Conservation (phyloP, 352 stramenopile species). For the Phytophthora pseudosyringae region DNA sequence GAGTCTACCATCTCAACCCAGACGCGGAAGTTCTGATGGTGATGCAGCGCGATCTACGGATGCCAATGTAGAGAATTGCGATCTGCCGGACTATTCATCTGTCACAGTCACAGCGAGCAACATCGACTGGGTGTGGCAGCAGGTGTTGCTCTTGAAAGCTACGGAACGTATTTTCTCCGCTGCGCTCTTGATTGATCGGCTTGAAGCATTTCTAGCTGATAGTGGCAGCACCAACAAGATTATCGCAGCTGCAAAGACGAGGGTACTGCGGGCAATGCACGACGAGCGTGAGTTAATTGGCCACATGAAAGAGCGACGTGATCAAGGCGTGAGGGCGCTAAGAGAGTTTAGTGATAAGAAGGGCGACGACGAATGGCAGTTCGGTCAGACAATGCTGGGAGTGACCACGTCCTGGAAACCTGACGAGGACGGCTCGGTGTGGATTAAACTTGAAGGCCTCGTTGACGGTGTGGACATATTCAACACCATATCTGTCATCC, state of each 20-base stretch:
- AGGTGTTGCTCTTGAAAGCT: constrained; percentile 67
- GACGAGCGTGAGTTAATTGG: constrained; percentile 54
- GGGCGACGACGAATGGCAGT: constrained; percentile 69
- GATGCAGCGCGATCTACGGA: constrained; percentile 1
- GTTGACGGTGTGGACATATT: constrained; percentile 85
- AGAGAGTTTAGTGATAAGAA: constrained; percentile 77
- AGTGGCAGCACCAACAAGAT: constrained; percentile 27
- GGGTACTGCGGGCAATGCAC: constrained; percentile 55
- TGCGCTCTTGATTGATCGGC: constrained; percentile 67
- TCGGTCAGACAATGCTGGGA: constrained; percentile 77
- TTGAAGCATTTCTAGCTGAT: constrained; percentile 60
- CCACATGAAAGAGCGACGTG: constrained; percentile 60
- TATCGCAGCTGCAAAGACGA: constrained; percentile 31
- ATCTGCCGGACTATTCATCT: constrained; percentile 61
- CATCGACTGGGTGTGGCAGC: constrained; percentile 74
- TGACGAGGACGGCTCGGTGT: constrained; percentile 72
- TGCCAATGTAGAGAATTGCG: constrained; percentile 10
- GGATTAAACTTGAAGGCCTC: constrained; percentile 82
- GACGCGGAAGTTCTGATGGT: constrained; percentile 13
- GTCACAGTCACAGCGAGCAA: constrained; percentile 57
- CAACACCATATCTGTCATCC: constrained; percentile 83
- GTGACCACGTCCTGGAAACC: constrained; percentile 86
- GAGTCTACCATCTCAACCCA: constrained; percentile 12
- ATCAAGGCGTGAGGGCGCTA: constrained; percentile 54
- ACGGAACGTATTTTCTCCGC: constrained; percentile 82